A percentile compares a stretch with the other conserved stretches of the same genome.
Evolutionary conservation across 2,329 filamentous ascomycete species (phyloP).

Genomic region (Diaporthe helianthi): DNA sequence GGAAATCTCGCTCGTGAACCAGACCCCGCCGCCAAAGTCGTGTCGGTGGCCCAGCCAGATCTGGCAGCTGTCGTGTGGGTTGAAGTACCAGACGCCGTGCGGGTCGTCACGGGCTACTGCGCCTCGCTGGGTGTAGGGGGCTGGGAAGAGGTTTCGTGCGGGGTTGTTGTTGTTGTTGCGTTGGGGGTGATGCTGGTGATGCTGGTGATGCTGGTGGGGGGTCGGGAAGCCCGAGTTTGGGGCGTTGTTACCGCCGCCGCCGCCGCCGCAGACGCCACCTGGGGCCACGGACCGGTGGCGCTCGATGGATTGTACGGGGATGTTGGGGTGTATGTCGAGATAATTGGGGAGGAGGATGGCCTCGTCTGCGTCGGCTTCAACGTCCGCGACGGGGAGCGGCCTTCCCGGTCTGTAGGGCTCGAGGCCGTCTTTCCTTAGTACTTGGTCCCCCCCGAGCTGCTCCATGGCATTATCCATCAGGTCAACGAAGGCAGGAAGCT

Average conservation of each 20-base stretch:
- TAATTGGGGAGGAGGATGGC: background rate
- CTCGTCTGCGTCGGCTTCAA: background rate
- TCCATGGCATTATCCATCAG: background rate
- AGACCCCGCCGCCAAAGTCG: slow-evolving; percentile 24
- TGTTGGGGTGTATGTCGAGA: background rate
- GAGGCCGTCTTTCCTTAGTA: background rate
- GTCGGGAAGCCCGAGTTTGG: background rate
- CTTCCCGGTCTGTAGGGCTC: background rate
- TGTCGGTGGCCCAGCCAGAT: slow-evolving; percentile 27
- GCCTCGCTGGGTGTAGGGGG: background rate
- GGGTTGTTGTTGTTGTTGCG: background rate
- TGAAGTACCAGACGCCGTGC: slow-evolving; percentile 18
- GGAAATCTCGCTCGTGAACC: background rate
- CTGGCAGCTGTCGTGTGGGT: slow-evolving; percentile 26
- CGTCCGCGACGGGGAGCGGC: background rate
- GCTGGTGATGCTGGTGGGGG: background rate
- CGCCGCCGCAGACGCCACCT: no score
- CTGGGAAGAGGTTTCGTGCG: background rate
- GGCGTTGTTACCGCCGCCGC: background rate
- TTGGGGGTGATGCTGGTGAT: background rate
- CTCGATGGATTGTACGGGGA: slow-evolving; percentile 3
- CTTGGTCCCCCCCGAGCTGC: background rate
- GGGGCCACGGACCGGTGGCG: background rate
- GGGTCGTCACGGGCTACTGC: background rate
- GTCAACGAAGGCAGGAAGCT: background rate